A percentile compares a stretch with the other conserved stretches of the same genome.
Evolutionary conservation across 2,329 filamentous ascomycete species (phyloP).

Genomic region (Aquanectria penicillioides): DNA sequence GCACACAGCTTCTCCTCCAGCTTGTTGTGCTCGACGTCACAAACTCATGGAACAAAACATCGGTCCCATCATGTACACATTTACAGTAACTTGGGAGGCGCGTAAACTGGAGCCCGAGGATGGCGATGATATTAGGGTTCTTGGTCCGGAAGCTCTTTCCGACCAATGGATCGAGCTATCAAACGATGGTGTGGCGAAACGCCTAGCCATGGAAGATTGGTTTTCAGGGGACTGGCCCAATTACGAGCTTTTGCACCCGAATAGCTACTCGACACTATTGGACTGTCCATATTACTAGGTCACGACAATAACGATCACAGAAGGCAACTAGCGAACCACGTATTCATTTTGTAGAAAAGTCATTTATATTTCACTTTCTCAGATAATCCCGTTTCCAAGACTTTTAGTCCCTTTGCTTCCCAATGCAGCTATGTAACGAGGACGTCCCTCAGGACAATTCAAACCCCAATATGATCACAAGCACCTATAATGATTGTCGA

Average conservation of each 20-base stretch:
- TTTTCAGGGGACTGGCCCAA: background rate
- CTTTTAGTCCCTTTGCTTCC: background rate
- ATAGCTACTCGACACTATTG: background rate
- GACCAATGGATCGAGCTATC: constrained; percentile 11
- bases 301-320: background rate
- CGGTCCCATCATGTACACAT: constrained; percentile 24
- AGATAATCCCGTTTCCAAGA: background rate
- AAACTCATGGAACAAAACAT: background rate
- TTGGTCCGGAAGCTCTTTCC: background rate
- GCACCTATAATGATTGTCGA: background rate
- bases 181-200: background rate
- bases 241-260: constrained; percentile 10
- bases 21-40: constrained; percentile 6
- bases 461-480: background rate
- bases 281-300: constrained; percentile 1
- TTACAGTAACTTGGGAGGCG: constrained; percentile 22
- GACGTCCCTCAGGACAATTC: background rate
- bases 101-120: constrained; percentile 21
- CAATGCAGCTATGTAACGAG: background rate
- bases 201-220: constrained; percentile 5
- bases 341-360: background rate
- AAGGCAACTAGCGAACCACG: background rate
- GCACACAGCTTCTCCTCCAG: background rate
- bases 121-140: constrained; percentile 1
- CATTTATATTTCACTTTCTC: background rate